Base-by-base conservation (phyloP, 1,284 basidiomycete genomes). In the Papiliotrema laurentii region DNA sequence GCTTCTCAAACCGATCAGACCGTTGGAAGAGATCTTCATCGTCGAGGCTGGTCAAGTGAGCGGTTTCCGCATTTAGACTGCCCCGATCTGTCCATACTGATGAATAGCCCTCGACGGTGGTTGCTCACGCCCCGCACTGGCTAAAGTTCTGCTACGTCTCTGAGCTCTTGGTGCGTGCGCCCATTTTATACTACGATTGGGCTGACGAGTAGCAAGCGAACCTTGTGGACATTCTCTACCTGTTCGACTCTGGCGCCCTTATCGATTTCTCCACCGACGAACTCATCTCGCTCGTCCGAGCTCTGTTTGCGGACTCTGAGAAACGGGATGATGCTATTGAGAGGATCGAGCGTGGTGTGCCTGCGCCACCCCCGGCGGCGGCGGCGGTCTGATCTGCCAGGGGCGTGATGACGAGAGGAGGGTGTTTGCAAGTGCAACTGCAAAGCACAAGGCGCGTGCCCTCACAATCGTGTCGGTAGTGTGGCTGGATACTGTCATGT, bases 61-160 rank as follows among this genome's bases (percentile, higher is more conserved):
- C 45, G 18, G 19, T 25, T 3, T 3, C 43, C 9, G 14, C 21
- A 22, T 21, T 9, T 7, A 19, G 19, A 37, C 19, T 7, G 5
- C n/a, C n/a, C n/a, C n/a, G n/a, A n/a, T n/a, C n/a, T n/a, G n/a
- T n/a, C n/a, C n/a, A 21, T 16, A 42, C 43, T 50, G 26, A 51
- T 31, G 14, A 7, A 19, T 22, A 59, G 45, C 54, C 59, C 10
- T 64, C 63, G 3, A 63, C 59, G 5, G 63, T 72, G 2, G 69
- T 72, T 1, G 61, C 65, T 2, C 86, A 87, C 58, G 89, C 92
- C 16, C 86, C 88, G 0, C 84, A 83, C n/a, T 97, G 90, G 92
- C 80, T 94, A 61, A 94, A 94, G 69, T 93, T 89, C 71, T 89
- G 86, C 19, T 97, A 96, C 72, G 77, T 94, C 1, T 87, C 87